phyloP scores from a whole-genome alignment of 2,329 filamentous ascomycete species.

The Neonectria coccinea region DNA sequence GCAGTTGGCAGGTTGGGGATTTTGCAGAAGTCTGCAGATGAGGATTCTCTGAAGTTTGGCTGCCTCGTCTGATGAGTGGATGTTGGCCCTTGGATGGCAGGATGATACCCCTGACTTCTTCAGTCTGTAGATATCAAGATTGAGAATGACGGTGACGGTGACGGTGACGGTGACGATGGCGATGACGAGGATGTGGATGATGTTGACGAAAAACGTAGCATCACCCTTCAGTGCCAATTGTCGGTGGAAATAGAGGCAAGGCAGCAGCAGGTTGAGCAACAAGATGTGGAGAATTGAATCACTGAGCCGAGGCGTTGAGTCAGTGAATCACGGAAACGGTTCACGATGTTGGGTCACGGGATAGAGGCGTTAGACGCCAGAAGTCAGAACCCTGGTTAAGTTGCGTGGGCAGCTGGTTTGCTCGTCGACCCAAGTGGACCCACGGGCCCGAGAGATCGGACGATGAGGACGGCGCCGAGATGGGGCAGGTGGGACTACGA shows the following conservation, averaged over 20 bases:
- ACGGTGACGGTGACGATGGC: not conserved
- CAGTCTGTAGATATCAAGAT: not conserved
- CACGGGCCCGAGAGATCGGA: conserved; percentile 45
- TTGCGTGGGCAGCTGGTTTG: conserved; percentile 32
- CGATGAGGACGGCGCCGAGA: conserved; percentile 44
- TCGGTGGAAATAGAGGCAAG: not conserved
- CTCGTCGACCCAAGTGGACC: conserved; percentile 42
- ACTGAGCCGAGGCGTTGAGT: conserved; percentile 22
- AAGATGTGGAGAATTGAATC: not conserved
- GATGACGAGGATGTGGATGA: not conserved
- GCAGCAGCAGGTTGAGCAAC: not conserved
- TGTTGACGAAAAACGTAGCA: conserved; percentile 12
- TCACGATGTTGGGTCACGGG: conserved; percentile 43
- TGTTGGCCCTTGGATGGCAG: not conserved
- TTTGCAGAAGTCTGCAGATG: not conserved
- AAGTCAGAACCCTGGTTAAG: conserved; percentile 14
- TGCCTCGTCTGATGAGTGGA: not conserved
- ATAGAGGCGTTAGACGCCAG: conserved; percentile 30
- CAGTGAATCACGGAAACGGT: conserved; percentile 37
- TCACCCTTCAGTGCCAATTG: not conserved
- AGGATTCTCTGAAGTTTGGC: conserved; percentile 8
- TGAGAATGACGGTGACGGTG: conserved; percentile 1
- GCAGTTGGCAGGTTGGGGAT: conserved; percentile 13
- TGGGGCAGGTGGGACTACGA: conserved; percentile 34
- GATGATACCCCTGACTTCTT: not conserved